Evolutionary conservation across 169 alveolate species (phyloP), one percentile per base, ranked within the genome.

Genomic region (Cryptosporidium felis): DNA sequence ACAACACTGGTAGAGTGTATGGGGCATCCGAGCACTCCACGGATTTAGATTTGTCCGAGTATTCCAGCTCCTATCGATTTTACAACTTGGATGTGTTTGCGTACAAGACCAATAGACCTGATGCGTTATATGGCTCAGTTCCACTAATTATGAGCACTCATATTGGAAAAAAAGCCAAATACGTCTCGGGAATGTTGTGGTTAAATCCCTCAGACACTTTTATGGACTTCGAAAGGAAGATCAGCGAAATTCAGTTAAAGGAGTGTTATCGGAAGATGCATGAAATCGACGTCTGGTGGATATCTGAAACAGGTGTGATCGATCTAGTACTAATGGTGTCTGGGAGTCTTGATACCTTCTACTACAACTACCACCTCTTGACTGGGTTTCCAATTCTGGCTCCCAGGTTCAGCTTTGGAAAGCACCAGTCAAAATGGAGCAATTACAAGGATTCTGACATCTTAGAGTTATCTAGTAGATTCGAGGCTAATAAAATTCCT

Each of bases 341-440:
- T 14, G 85, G 56, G 10, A 36, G 44, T 80, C 82, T 41, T 23
- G 80, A 38, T 62, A 60, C 45, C 41, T 90, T 30, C 44, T 89
- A 30, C 67, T 74, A 82, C 62, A 92, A 91, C 47, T 62, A 89
- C 16, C 80, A 90, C 8, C 65, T 82, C 8, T 41, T 90, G 0
- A 91, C 95, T n/a, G 98, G 98, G 0, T 60, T 91, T 62, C 89
- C 96, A 9, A 63, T 81, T 8, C 56, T 96, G 88, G 95, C 97
- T 3, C 95, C 95, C 1, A 65, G 89, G 40, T 91, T 92, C 90
- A 89, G 94, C 32, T 67, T 95, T 10, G 97, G 97, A 3, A 93
- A 93, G 89, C 97, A 96, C 61, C 96, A 95, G 85, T 94, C 96
- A 63, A 85, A 95, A 67, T 95, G 96, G 95, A 93, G 91, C 82